phyloP scores from a whole-genome alignment of 2,329 filamentous ascomycete genomes.

The Graphilbum fragrans region DNA sequence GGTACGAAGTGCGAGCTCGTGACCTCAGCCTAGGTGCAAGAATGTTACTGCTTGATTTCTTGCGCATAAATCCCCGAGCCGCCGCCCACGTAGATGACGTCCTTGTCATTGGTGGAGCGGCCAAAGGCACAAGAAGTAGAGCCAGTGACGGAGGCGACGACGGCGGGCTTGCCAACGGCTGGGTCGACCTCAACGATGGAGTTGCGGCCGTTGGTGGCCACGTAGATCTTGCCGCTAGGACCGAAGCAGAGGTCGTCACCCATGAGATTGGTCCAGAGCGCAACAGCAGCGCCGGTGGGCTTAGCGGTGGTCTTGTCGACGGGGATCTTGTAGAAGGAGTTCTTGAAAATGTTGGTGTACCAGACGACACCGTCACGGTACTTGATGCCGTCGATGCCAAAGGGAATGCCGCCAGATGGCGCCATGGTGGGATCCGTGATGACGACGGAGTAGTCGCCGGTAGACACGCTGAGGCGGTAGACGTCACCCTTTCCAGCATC shows the following conservation, averaged over 20 bases:
- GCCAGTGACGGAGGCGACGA: conserved; percentile 15
- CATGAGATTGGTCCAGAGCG: conserved; percentile 20
- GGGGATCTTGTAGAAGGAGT: conserved; percentile 20
- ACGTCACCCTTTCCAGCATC: conserved; percentile 19
- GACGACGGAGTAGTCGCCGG: conserved; percentile 14
- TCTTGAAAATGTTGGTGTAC: conserved; percentile 23
- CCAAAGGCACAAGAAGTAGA: conserved; percentile 19
- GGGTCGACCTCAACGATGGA: conserved; percentile 19
- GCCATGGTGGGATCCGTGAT: conserved; percentile 18
- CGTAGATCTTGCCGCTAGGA: conserved; percentile 18
- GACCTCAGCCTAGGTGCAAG: conserved; percentile 6
- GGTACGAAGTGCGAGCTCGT: background rate
- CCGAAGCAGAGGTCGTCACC: conserved; percentile 20
- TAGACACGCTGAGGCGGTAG: conserved; percentile 15
- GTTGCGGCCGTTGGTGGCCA: conserved; percentile 18
- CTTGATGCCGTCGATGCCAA: conserved; percentile 21
- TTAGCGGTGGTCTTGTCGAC: conserved; percentile 16
- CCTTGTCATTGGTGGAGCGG: conserved; percentile 16
- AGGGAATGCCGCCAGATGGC: conserved; percentile 17
- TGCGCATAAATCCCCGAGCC: conserved; percentile 14
- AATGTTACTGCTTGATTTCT: conserved; percentile 7
- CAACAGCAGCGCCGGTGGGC: conserved; percentile 13
- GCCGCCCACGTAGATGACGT: conserved; percentile 17
- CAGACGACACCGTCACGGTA: conserved; percentile 17
- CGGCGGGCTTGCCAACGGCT: conserved; percentile 13